Base-by-base conservation (phyloP, 2,329 filamentous ascomycete genomes). In the Fusarium floridanum region DNA sequence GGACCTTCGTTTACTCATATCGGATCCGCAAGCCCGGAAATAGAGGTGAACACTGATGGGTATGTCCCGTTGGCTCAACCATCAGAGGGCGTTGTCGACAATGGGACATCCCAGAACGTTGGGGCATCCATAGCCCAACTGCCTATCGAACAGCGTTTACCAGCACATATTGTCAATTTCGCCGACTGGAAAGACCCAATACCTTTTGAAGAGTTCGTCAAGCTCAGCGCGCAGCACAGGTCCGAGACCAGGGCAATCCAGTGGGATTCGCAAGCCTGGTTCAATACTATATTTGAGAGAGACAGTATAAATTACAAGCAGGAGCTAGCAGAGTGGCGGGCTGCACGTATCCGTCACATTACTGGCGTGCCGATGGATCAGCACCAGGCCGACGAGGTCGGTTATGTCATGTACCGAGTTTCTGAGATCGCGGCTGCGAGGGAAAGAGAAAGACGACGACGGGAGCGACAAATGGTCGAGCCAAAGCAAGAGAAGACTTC, bases 81-180 rank as follows among this genome's bases (percentile, higher is more conserved):
- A 32, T 32, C 10, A n/a, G 48, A 55, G 48, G 27, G 27, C 48
- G 27, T 20, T 32, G 48, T 55, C 27, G 17, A 32, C 17, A 12
- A 55, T n/a, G 17, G 27, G 6, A 32, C 48, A 53, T 14, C 10
- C 17, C 48, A 32, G 24, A 14, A 27, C 5, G 20, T n/a, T 32
- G 27, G 10, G 11, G 27, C 48, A 32, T 55, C 27, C 10, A n/a
- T 32, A 32, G 11, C 27, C 10, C 48, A 16, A 32, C 10, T 24
- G 6, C n/a, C 34, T n/a, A 27, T 12, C 36, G 37, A 32, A 11
- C 34, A 36, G 29, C 20, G 43, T 12, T 50, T 71, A 5, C 64
- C 61, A 9, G 32, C 29, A 22, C 71, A 62, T 16, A 24, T 64
- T 48, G 60, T 72, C 9, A 53, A 72, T 29, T 65, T 65, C 22